phyloP scores from a whole-genome alignment of 108 stramenopile species.

The Phaeodactylum tricornutum region DNA sequence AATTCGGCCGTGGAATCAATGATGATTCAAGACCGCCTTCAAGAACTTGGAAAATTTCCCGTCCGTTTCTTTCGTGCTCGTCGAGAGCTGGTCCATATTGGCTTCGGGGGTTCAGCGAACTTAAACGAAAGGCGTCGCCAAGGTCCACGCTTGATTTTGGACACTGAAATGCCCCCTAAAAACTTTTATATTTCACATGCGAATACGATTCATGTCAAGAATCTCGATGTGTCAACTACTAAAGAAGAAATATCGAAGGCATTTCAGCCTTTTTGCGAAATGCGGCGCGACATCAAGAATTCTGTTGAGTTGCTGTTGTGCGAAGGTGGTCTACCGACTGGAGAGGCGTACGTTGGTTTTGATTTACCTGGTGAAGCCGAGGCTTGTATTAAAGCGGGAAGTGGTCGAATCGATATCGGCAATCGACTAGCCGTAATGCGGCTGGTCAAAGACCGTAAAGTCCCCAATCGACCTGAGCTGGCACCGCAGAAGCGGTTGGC shows the following conservation, averaged over 20 bases:
- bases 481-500: constrained; percentile 35
- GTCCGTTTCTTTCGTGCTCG: constrained; percentile 58
- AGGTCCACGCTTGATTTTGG: constrained; percentile 45
- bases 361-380: constrained; percentile 65
- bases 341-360: constrained; percentile 73
- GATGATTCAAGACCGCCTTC: constrained; percentile 34
- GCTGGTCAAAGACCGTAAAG: constrained; percentile 28
- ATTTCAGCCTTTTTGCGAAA: constrained; percentile 60
- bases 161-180: constrained; percentile 62
- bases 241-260: constrained; percentile 48
- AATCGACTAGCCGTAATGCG: constrained; percentile 11
- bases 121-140: constrained; percentile 33
- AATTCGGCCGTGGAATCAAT: constrained; percentile 40
- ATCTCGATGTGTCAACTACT: constrained; percentile 48
- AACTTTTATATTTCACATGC: constrained; percentile 66
- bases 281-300: constrained; percentile 50
- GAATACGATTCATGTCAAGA: constrained; percentile 46
- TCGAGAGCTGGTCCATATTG: constrained; percentile 51
- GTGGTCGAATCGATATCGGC: constrained; percentile 6
- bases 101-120: constrained; percentile 27
- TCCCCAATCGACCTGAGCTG: constrained; percentile 6
- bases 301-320: constrained; percentile 74
- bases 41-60: constrained; percentile 37
- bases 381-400: constrained; percentile 24
- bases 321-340: constrained; percentile 47